Base-by-base conservation (phyloP, 345 rosid species). In the Nephelium lappaceum region DNA sequence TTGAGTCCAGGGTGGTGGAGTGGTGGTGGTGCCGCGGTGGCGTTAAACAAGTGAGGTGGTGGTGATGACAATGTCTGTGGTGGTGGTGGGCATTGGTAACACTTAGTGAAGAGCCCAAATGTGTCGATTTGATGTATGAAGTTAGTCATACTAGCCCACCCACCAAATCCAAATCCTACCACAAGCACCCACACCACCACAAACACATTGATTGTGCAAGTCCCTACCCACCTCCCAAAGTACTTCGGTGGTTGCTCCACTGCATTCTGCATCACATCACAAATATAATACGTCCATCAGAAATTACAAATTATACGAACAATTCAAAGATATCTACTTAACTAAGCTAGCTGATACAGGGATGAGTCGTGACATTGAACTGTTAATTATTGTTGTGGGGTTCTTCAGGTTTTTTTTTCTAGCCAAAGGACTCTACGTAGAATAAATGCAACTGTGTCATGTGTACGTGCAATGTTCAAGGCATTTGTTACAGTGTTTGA, bases 81-180 rank as follows among this genome's bases (percentile, higher is more conserved):
- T 6, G 90, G 92, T 16, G 91, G 80, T n/a, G 84, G 94, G 79
- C 99, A 96, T 57, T 96, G 99, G 89, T 92, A 96, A 41, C 99
- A 96, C 80, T 93, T 96, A 12, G 98, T 94, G 83, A 96, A 96
- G 47, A 94, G 89, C 4, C 99, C 99, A 47, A 96, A 96, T 2
- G 99, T 96, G 83, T 96, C 98, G 6, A 96, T 94, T 74, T 94
- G 99, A 89, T 89, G 97, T 25, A 94, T 78, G 83, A 96, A 96
- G 64, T 96, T 96, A 36, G 79, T 84, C 90, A 94, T 45, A 74
- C 99, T 94, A 0, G 98, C 98, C 99, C 99, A 94, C 6, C 99
- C 99, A 69, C 99, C 98, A 11, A 96, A 96, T 72, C 98, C 99
- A 25, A 96, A 96, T 67, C 99, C 99, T 14, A 96, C 95, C 31